Evolutionary conservation across 2,329 filamentous ascomycete species (phyloP), one percentile per base, ranked within the genome.

Genomic region (Verticillium klebahnii): DNA sequence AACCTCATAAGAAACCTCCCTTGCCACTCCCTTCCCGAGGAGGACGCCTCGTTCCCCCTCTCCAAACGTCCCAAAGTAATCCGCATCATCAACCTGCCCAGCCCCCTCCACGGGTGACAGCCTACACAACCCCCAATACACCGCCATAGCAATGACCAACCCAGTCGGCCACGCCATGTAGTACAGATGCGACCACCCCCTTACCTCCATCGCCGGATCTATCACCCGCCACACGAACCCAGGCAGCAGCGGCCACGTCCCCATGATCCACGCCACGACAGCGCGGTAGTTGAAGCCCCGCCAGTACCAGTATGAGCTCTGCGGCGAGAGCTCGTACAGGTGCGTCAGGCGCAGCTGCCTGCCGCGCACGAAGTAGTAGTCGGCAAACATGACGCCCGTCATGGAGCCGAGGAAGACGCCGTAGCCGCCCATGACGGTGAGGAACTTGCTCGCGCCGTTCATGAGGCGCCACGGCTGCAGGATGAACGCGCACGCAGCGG

Each of bases 331-430:
- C 5, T 62, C 63, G 56, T 74, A 77, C 2, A 77, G 66, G 54
- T 75, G 71, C n/a, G 71, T 74, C 6, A 77, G 69, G 56, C 74
- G 74, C 25, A 76, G 67, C 31, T 68, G 71, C 12, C 71, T 68
- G 23, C 68, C 70, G 31, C 74, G 72, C 4, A 77, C 57, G 45
- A 76, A 40, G 67, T 72, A 71, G 69, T 70, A 73, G 63, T 76
- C 73, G 12, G 68, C 63, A 40, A 75, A 71, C 73, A 76, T 75
- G 23, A 76, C 68, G 7, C 73, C 74, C 14, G 73, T 74, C 58
- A 76, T 68, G 1, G 73, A 73, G 3, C 73, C 73, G 11, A 76
- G 65, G 65, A 76, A 76, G 34, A 76, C 69, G 57, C 66, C 61
- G 57, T 72, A 72, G 6, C 70, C 70, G 39, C 68, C 68, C 45